Evolutionary conservation across 768 basidiomycete species (phyloP).

Genomic region (Calocera viscosa): DNA sequence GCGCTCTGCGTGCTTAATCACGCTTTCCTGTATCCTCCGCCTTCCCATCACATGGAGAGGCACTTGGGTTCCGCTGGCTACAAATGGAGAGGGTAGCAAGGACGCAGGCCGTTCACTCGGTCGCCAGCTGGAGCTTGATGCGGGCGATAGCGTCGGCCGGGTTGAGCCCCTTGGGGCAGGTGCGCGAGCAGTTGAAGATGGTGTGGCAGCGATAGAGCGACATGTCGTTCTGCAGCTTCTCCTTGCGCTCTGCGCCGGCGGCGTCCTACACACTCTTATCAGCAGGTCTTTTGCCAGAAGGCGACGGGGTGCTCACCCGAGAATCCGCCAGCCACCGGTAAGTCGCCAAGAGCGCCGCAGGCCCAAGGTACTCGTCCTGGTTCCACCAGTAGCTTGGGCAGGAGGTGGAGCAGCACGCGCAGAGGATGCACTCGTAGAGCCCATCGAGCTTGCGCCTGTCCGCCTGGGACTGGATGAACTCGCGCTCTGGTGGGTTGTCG

Average conservation of each 20-base stretch:
- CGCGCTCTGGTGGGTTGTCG: constrained; percentile 71
- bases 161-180: constrained; percentile 96
- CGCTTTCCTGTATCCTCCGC: background rate
- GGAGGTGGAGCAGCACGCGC: constrained; percentile 93
- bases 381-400: constrained; percentile 99
- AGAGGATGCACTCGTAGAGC: constrained; percentile 95
- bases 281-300: background rate
- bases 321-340: constrained; percentile 99
- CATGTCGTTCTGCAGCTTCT: constrained; percentile 88
- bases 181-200: constrained; percentile 93
- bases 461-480: constrained; percentile 80
- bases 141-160: constrained; percentile 83
- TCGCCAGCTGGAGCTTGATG: constrained; percentile 82
- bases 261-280: constrained; percentile 42
- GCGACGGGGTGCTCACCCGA: constrained; percentile 41
- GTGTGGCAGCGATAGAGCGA: constrained; percentile 97
- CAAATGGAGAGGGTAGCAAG: background rate
- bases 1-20: background rate
- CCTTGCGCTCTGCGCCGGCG: constrained; percentile 67
- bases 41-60: background rate
- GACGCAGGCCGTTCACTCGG: constrained; percentile 34
- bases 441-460: constrained; percentile 93
- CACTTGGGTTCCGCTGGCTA: too few species aligned
- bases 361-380: constrained; percentile 95
- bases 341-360: constrained; percentile 91